These are phyloP conservation scores for Calonectria hawksworthii DNA, from an alignment of 2,329 filamentous ascomycete species.

Conservation along the genomic window DNA sequence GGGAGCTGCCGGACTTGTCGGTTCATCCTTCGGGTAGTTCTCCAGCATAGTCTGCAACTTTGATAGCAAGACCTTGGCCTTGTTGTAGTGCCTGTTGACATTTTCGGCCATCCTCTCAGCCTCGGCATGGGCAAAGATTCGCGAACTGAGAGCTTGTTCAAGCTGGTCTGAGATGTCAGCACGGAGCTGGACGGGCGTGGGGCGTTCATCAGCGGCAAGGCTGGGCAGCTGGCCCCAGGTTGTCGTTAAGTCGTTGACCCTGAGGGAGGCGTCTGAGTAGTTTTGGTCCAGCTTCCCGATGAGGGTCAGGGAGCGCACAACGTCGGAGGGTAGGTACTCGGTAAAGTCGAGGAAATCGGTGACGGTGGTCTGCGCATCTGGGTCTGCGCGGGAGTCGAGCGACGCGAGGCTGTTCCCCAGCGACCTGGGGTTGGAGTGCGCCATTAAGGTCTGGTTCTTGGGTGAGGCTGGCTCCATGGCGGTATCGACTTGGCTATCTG, in stretches of 20 bases:
- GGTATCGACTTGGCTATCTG: slow-evolving; percentile 35
- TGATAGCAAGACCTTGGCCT: slow-evolving; percentile 69
- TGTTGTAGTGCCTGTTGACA: slow-evolving; percentile 72
- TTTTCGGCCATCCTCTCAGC: slow-evolving; percentile 75
- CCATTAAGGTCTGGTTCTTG: slow-evolving; percentile 44
- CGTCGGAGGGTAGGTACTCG: slow-evolving; percentile 77
- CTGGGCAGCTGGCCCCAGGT: slow-evolving; percentile 69
- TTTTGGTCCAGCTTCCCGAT: slow-evolving; percentile 74
- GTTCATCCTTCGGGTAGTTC: slow-evolving; percentile 69
- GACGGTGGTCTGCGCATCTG: slow-evolving; percentile 77
- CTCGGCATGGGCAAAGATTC: slow-evolving; percentile 72
- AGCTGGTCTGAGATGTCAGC: slow-evolving; percentile 72
- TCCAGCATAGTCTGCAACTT: slow-evolving; percentile 73
- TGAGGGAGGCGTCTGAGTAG: slow-evolving; percentile 68
- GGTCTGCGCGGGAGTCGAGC: slow-evolving; percentile 69
- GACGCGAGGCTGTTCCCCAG: slow-evolving; percentile 50
- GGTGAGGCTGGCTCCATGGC: slow-evolving; percentile 47
- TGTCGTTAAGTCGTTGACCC: slow-evolving; percentile 69
- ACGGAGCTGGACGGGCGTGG: slow-evolving; percentile 65
- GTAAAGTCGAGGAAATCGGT: slow-evolving; percentile 79
- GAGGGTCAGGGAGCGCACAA: slow-evolving; percentile 74
- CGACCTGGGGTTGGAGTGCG: slow-evolving; percentile 42
- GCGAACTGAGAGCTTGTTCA: slow-evolving; percentile 66
- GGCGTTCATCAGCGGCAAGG: slow-evolving; percentile 61
- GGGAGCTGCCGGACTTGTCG: slow-evolving; percentile 64